Conservation (phyloP, 2,329 filamentous ascomycete genomes). For the Teratosphaeria zuluensis region DNA sequence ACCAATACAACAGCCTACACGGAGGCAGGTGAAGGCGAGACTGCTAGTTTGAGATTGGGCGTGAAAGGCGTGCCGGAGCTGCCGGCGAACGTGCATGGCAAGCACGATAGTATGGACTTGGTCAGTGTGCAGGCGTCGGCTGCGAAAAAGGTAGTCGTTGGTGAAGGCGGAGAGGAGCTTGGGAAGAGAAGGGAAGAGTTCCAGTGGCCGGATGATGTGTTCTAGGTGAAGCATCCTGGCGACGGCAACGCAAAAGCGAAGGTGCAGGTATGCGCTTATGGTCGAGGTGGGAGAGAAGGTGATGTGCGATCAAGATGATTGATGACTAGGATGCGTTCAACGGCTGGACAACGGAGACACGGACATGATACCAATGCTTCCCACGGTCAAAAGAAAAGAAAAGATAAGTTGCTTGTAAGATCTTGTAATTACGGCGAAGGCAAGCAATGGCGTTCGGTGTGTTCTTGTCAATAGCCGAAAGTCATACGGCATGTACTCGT, state of each 20-base stretch:
- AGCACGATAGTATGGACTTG: constrained; percentile 3
- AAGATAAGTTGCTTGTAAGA: neutral
- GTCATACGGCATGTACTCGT: neutral
- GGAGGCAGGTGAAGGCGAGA: constrained; percentile 8
- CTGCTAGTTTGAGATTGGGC: constrained; percentile 14
- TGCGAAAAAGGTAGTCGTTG: constrained; percentile 1
- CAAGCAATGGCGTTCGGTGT: neutral
- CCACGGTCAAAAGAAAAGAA: neutral
- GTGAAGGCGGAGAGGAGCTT: neutral
- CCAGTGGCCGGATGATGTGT: constrained; percentile 28
- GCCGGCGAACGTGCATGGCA: constrained; percentile 8
- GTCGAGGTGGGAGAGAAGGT: too few relatives aligned
- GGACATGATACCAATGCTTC: neutral
- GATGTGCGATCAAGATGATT: too few relatives aligned
- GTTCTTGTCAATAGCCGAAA: neutral
- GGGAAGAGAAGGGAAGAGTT: constrained; percentile 12
- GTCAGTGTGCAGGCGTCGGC: constrained; percentile 4
- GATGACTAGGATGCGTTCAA: neutral
- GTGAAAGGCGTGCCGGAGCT: constrained; percentile 12
- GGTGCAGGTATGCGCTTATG: too few relatives aligned
- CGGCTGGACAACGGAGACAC: neutral
- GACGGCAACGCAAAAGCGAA: neutral
- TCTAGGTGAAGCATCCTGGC: constrained; percentile 12
- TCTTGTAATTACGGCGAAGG: neutral
- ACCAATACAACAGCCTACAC: constrained; percentile 6